Evolutionary conservation across 768 basidiomycete genomes (phyloP).

Genomic region (Mycena sanguinolenta): DNA sequence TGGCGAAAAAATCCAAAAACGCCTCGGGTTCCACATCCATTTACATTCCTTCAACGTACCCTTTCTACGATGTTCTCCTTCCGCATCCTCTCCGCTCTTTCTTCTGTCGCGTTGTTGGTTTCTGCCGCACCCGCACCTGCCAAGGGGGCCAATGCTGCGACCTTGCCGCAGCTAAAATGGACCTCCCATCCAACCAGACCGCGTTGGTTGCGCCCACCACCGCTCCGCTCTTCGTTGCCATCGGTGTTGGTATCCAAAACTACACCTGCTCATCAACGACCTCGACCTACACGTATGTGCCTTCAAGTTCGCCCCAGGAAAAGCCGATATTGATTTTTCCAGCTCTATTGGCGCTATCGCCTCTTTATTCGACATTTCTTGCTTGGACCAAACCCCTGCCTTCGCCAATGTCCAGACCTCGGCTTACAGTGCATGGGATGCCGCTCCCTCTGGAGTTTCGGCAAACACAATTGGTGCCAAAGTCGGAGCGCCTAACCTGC

Average conservation of each 20-base stretch:
- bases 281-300: conserved; percentile 52
- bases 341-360: conserved; percentile 43
- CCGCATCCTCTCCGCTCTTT: conserved; percentile 42
- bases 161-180: conserved; percentile 40
- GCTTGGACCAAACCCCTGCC: conserved; percentile 46
- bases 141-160: conserved; percentile 40
- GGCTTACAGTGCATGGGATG: conserved; percentile 39
- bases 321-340: conserved; percentile 28
- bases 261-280: conserved; percentile 53
- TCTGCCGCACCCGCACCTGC: conserved; percentile 34
- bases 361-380: conserved; percentile 57
- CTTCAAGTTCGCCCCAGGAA: background rate
- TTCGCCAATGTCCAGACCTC: conserved; percentile 38
- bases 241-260: conserved; percentile 60
- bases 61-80: conserved; percentile 39
- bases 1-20: background rate
- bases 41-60: conserved; percentile 29
- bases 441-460: conserved; percentile 26
- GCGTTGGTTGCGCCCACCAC: conserved; percentile 51
- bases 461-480: conserved; percentile 24
- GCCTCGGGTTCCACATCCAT: background rate
- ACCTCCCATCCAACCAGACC: conserved; percentile 45
- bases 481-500: conserved; percentile 15
- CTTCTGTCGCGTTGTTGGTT: conserved; percentile 37
- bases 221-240: conserved; percentile 54